Evolutionary conservation across 2,329 filamentous ascomycete genomes (phyloP).

Genomic region (Cladorrhinum sp.): DNA sequence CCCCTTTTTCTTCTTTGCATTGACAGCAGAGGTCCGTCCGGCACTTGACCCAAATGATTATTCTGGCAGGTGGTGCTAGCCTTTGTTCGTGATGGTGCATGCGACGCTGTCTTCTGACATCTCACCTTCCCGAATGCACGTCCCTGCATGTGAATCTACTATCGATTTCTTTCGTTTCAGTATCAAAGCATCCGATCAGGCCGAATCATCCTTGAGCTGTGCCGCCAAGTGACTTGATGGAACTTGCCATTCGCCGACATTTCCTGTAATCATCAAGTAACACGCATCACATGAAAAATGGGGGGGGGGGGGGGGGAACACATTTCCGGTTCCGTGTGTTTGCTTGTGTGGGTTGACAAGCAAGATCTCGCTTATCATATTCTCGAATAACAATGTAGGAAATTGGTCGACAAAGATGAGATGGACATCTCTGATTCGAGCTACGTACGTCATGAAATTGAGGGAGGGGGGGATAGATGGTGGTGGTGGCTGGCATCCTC

Average conservation of each 20-base stretch:
- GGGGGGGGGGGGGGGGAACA: not conserved
- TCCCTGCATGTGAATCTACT: not conserved
- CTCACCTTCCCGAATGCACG: not conserved
- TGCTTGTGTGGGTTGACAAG: not conserved
- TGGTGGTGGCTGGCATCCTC: not conserved
- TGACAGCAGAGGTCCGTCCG: not conserved
- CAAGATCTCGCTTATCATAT: not conserved
- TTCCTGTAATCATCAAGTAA: not conserved
- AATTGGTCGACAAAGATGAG: too few relatives aligned
- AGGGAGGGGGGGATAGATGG: not conserved
- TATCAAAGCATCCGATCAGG: too few relatives aligned
- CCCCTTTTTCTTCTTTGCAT: too few relatives aligned
- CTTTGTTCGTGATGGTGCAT: not conserved
- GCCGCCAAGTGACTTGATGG: not conserved
- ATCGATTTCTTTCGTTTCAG: not conserved
- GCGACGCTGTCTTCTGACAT: not conserved
- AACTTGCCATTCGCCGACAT: not conserved
- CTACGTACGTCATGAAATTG: constrained; percentile 13
- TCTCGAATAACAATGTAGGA: not conserved
- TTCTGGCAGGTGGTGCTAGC: not conserved
- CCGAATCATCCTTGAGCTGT: not conserved
- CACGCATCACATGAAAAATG: not conserved
- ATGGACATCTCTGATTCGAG: constrained; percentile 10
- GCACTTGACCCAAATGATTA: not conserved
- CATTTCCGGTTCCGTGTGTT: not conserved